Percentiles rank a stretch among this genome's conserved stretches.
phyloP scores from a whole-genome alignment of 805 yeast species.

The Cyberlindnera maritima region DNA sequence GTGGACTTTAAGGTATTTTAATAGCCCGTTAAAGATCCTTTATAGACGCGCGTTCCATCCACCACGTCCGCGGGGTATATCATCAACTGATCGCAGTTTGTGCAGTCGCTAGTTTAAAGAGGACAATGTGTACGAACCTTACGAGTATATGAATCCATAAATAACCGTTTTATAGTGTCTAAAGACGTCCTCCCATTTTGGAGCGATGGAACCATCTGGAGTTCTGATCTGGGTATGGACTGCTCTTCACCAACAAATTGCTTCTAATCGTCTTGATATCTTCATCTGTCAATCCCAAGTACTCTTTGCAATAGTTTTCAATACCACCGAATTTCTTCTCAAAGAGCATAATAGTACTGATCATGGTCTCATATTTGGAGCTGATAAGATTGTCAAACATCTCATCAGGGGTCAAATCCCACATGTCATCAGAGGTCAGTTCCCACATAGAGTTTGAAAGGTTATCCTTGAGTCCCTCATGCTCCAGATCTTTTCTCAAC shows the following conservation, averaged over 20 bases:
- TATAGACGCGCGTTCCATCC: too few relatives aligned
- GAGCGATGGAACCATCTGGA: conserved; percentile 25
- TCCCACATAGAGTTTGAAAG: conserved; percentile 5
- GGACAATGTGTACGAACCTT: too few relatives aligned
- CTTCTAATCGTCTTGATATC: conserved; percentile 41
- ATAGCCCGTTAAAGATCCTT: too few relatives aligned
- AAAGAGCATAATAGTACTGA: conserved; percentile 52
- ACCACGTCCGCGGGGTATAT: too few relatives aligned
- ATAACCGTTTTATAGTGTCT: not conserved
- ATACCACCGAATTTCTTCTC: conserved; percentile 53
- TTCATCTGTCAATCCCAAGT: conserved; percentile 41
- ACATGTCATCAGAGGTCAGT: conserved; percentile 33
- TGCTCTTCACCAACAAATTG: conserved; percentile 27
- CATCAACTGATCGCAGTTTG: too few relatives aligned
- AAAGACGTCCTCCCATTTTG: conserved; percentile 10
- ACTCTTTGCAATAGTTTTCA: conserved; percentile 41
- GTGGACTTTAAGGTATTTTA: too few relatives aligned
- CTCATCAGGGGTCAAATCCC: conserved; percentile 32
- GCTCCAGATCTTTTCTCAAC: conserved; percentile 11
- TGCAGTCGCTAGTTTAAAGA: too few relatives aligned
- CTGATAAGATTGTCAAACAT: conserved; percentile 62
- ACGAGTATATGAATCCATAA: too few relatives aligned
- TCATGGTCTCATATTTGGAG: conserved; percentile 68
- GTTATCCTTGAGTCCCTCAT: conserved; percentile 5
- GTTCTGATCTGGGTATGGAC: conserved; percentile 21